Percentiles rank a stretch among this genome's conserved stretches.
Conservation (phyloP, 352 stramenopile genomes). For the Pythium angustatum region DNA sequence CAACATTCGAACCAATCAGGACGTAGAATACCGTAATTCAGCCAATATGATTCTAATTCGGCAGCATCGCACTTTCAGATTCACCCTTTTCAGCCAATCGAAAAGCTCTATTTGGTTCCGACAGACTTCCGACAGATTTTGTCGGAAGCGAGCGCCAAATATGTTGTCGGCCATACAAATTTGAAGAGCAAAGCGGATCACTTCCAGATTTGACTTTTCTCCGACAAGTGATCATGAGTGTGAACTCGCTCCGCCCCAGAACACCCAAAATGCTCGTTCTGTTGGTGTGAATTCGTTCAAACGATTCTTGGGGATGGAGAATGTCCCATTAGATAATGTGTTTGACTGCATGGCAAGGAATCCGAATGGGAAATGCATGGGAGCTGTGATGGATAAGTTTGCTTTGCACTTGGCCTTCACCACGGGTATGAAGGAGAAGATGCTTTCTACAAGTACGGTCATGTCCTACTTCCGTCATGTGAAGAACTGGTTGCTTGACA, state of each 20-base stretch:
- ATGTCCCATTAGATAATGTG: background rate
- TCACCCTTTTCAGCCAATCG: background rate
- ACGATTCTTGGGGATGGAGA: slow-evolving; percentile 3
- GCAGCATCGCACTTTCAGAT: background rate
- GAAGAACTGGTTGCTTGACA: slow-evolving; percentile 17
- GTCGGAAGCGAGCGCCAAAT: slow-evolving; percentile 14
- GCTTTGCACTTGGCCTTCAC: slow-evolving; percentile 18
- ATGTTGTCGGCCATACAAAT: slow-evolving; percentile 13
- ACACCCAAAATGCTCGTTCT: slow-evolving; percentile 14
- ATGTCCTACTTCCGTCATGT: slow-evolving; percentile 18
- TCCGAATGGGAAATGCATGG: slow-evolving; percentile 16
- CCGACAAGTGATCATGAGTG: slow-evolving; percentile 14
- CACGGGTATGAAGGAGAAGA: slow-evolving; percentile 17
- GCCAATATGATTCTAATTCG: background rate
- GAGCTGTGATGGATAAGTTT: slow-evolving; percentile 18
- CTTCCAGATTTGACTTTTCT: slow-evolving; percentile 9
- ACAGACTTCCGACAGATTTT: slow-evolving; percentile 18
- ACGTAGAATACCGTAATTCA: background rate
- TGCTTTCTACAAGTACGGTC: slow-evolving; percentile 5
- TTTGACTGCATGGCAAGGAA: slow-evolving; percentile 22
- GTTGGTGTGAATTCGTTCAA: slow-evolving; percentile 17
- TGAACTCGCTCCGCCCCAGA: slow-evolving; percentile 10
- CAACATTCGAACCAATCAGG: slow-evolving; percentile 2
- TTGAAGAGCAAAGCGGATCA: background rate
- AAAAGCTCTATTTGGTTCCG: background rate